Conservation (phyloP, 2,329 filamentous ascomycete species). For the Epichloe glyceriae region DNA sequence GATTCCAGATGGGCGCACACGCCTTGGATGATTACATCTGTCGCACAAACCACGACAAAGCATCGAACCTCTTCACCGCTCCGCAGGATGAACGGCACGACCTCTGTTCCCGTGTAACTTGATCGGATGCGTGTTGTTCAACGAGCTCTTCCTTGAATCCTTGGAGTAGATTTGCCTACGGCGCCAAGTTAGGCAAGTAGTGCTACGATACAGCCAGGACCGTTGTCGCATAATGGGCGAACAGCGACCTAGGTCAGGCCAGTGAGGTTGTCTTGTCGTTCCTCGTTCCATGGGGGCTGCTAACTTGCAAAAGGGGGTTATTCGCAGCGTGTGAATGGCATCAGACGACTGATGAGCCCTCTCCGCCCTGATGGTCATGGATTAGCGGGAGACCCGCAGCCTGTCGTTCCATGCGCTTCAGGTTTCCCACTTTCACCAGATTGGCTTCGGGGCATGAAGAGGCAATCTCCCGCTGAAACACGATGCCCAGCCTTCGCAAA, state of each 20-base stretch:
- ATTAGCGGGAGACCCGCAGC: neutral
- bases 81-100: neutral
- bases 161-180: too few species aligned
- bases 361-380: too few species aligned
- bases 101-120: neutral
- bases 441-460: constrained; percentile 9
- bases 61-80: constrained; percentile 1
- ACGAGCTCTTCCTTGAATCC: too few species aligned
- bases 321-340: too few species aligned
- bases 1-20: too few species aligned
- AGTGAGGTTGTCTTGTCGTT: too few species aligned
- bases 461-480: constrained; percentile 17
- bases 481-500: constrained; percentile 6
- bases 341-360: too few species aligned
- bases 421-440: neutral
- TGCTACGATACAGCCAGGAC: neutral
- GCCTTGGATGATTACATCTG: neutral
- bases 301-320: too few species aligned
- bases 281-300: too few species aligned
- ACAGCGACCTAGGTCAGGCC: too few species aligned
- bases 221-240: neutral
- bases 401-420: neutral
- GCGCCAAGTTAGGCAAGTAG: too few species aligned
- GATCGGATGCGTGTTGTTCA: too few species aligned
- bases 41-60: neutral